Evolutionary conservation across 805 yeast species (phyloP), one percentile per base, ranked within the genome.

Genomic region (Hanseniaspora singularis): DNA sequence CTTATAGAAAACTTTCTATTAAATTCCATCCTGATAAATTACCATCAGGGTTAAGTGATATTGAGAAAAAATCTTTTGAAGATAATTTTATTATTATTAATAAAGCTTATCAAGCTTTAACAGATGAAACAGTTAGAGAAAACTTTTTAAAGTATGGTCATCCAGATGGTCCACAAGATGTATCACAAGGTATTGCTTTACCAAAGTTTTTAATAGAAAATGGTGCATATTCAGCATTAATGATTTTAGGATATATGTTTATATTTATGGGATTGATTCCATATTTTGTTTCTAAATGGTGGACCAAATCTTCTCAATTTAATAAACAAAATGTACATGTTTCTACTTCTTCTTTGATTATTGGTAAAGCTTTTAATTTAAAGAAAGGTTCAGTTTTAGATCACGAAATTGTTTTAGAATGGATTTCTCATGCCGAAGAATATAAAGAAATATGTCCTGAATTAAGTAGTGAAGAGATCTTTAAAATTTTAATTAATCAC

Each of bases 111-210:
- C 83, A 87, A 64, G 85, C 98, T 0, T 73, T 92, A 53, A 94
- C 98, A 12, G 97, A 92, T 64, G 96, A 85, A 54, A 72, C 70
- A 10, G 77, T 84, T 3, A 81, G 77, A 56, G 84, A 83, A 55
- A 92, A 92, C 61, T 87, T 74, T 62, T 67, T 80, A 56, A 79
- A 76, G 55, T 92, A 81, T 58, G 99, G 99, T 41, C 95, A 94
- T 61, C 99, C 99, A 4, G 99, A 92, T 66, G 98, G 98, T 36
- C 95, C 94, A 34, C 95, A 85, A 63, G 84, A 84, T 23, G 72
- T 81, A 16, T 68, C 81, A 18, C 96, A 86, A 61, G 98, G 98
- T 51, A 87, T 92, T 62, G 99, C 97, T 0, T 66, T 92, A 53
- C 99, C 99, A 27, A 79, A 81, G 60, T 86, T 84, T 64, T 70